These are phyloP conservation scores for Triticum timopheevii DNA, from an alignment of 176 grass and related monocot genomes.

Conservation along the genomic window DNA sequence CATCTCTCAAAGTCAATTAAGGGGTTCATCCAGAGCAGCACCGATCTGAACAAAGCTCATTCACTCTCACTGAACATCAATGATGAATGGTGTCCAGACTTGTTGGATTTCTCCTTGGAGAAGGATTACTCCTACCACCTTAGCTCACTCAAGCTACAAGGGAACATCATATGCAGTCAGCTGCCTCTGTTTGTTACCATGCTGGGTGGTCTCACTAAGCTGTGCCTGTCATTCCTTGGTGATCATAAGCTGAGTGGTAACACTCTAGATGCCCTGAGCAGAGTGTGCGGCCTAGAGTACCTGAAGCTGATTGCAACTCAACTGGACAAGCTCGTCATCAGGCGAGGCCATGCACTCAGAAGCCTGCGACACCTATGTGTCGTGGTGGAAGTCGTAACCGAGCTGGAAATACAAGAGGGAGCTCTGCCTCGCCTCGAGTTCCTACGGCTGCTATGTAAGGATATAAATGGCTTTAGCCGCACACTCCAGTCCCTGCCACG, in stretches of 20 bases:
- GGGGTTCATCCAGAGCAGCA: conserved; percentile 11
- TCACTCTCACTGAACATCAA: conserved; percentile 7
- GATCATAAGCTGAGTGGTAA: background rate
- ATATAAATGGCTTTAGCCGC: too few species aligned
- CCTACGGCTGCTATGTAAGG: too few species aligned
- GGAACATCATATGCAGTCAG: background rate
- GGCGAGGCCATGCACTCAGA: background rate
- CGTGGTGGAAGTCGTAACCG: too few species aligned
- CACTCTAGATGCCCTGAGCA: background rate
- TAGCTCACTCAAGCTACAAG: conserved; percentile 24
- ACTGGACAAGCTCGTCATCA: background rate
- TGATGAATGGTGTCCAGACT: background rate
- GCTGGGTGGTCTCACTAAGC: background rate
- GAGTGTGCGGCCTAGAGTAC: background rate
- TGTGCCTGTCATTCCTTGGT: background rate
- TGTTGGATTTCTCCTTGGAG: background rate
- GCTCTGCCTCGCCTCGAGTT: too few species aligned
- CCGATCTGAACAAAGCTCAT: background rate
- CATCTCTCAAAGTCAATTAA: background rate
- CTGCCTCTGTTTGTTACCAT: background rate
- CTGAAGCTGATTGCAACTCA: background rate
- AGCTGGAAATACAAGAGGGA: too few species aligned
- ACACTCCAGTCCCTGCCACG: too few species aligned
- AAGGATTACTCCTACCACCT: background rate
- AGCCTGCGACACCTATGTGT: too few species aligned